Evolutionary conservation across 768 basidiomycete species (phyloP), one percentile per base, ranked within the genome.

Genomic region (Hysterangium stoloniferum): DNA sequence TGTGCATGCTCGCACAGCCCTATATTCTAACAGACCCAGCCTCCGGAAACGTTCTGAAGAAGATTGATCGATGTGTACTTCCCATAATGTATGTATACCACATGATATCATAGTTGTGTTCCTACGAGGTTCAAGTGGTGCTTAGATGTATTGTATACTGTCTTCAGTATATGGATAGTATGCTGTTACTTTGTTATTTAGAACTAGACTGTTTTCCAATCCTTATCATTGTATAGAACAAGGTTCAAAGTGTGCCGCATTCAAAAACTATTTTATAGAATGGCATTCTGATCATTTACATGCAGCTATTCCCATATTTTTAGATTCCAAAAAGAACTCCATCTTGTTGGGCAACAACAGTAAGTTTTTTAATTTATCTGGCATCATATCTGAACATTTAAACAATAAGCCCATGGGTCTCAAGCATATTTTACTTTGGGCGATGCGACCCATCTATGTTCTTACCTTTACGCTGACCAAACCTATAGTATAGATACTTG

Each of bases 401-500:
- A 41, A 8, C 8, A 1, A 25, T 27, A 29, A 51, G 49, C n/a
- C 43, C 49, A 20, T 51, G 49, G 49, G 49, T 51, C 1, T 42
- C 49, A 8, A 51, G 49, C 24, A 51, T 51, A 13, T 51, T 51
- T 20, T 51, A 51, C 19, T 51, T 51, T 20, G 49, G 49, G 49
- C 28, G 28, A 41, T 32, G 34, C n/a, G 24, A 3, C 8, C 15
- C 19, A 5, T 4, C 12, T 48, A 11, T 20, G 24, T 37, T 38
- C 24, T 45, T 42, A 42, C 19, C 17, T n/a, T n/a, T n/a, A n/a
- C n/a, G n/a, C n/a, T n/a, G n/a, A n/a, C 33, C 31, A n/a, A 33
- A 29, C 27, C 19, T 25, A 27, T 31, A 25, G 36, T 35, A 27
- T 49, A 63, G 63, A 2, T 66, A 66, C 50, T 58, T 66, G 9